These are phyloP conservation scores for Fusarium hostae DNA, from an alignment of 2,329 filamentous ascomycete species.

Conservation along the genomic window DNA sequence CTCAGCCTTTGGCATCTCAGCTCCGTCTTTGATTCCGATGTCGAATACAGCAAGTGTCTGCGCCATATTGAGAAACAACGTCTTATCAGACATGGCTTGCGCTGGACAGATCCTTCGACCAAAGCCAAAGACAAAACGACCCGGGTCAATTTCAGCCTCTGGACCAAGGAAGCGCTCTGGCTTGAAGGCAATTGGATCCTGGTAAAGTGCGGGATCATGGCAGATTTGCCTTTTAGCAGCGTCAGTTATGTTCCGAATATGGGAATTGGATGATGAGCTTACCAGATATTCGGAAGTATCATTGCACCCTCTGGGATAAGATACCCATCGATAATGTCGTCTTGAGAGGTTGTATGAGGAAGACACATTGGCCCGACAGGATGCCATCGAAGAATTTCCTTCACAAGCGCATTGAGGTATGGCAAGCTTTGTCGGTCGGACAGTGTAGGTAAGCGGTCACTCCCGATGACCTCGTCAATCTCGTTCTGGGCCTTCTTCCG, in stretches of 20 bases:
- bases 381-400: slow-evolving; percentile 45
- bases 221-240: slow-evolving; percentile 24
- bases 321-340: slow-evolving; percentile 26
- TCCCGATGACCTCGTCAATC: slow-evolving; percentile 37
- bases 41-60: slow-evolving; percentile 59
- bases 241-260: accelerated
- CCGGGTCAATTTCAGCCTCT: slow-evolving; percentile 42
- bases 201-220: slow-evolving; percentile 20
- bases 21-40: slow-evolving; percentile 36
- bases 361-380: slow-evolving; percentile 50
- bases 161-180: slow-evolving; percentile 25
- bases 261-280: background rate
- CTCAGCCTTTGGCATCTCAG: background rate
- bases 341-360: slow-evolving; percentile 50
- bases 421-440: slow-evolving; percentile 40
- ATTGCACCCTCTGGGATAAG: slow-evolving; percentile 39
- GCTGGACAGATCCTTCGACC: slow-evolving; percentile 51
- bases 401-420: slow-evolving; percentile 45
- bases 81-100: slow-evolving; percentile 41
- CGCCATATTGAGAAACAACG: slow-evolving; percentile 49
- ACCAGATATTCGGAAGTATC: slow-evolving; percentile 36
- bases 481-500: slow-evolving; percentile 29
- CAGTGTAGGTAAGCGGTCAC: slow-evolving; percentile 35
- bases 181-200: slow-evolving; percentile 18
- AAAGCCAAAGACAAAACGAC: slow-evolving; percentile 46